Percentiles rank a stretch among this genome's conserved stretches.
Conservation (phyloP, 139 green algal species). For the Volvox africanus region DNA sequence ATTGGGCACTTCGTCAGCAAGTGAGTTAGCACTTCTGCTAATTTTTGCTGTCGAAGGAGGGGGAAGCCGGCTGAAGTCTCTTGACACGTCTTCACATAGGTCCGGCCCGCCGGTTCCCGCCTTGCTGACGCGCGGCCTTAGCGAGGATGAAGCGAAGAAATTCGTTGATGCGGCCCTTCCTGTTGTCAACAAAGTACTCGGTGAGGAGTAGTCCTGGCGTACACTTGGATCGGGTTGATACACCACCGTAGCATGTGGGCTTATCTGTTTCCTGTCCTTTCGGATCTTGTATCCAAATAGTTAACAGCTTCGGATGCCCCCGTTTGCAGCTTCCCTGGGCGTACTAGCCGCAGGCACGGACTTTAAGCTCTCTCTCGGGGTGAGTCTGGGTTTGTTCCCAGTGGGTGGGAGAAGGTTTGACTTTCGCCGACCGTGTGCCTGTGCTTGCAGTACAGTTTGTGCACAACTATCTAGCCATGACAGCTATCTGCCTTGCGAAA, state of each 20-base stretch:
- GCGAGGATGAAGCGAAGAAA: neutral
- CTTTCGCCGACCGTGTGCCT: neutral
- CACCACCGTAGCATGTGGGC: too few species aligned
- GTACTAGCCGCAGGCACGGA: constrained; percentile 30
- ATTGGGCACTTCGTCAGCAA: constrained; percentile 11
- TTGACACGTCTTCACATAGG: neutral
- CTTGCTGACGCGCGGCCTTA: constrained; percentile 9
- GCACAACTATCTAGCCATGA: neutral
- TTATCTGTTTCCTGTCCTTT: too few species aligned
- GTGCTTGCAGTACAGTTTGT: neutral
- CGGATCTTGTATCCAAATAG: neutral
- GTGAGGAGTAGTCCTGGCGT: neutral
- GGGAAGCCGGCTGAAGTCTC: too few species aligned
- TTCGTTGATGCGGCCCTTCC: neutral
- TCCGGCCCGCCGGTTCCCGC: constrained; percentile 15
- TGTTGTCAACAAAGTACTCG: constrained; percentile 16
- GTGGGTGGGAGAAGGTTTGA: neutral
- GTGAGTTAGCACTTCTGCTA: neutral
- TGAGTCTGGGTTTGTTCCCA: neutral
- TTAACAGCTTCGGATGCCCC: neutral
- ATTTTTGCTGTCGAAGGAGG: too few species aligned
- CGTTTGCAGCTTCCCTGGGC: neutral
- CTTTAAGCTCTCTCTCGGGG: constrained; percentile 9
- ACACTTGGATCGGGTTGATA: neutral
- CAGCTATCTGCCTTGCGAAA: too few species aligned